These are phyloP conservation scores for Penicillium canescens DNA, from an alignment of 495 filamentous ascomycete species.

Conservation along the genomic window DNA sequence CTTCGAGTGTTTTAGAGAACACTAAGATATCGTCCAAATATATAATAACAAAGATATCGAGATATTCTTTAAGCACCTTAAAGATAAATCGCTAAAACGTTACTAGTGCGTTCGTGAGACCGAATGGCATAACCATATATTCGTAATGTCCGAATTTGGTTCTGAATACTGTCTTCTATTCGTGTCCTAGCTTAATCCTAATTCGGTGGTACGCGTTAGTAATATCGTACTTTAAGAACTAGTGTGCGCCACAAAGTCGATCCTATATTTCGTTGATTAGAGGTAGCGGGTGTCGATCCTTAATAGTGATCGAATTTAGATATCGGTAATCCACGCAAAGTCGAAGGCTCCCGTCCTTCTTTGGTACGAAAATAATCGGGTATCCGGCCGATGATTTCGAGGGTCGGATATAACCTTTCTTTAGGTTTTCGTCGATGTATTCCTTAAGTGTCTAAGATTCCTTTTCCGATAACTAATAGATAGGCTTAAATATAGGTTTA, in stretches of 20 bases:
- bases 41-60: slow-evolving; percentile 23
- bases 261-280: slow-evolving; percentile 15
- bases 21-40: slow-evolving; percentile 41
- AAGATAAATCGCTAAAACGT: slow-evolving; percentile 36
- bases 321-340: slow-evolving; percentile 20
- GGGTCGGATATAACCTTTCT: slow-evolving; percentile 14
- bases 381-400: slow-evolving; percentile 12
- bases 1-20: slow-evolving; percentile 3
- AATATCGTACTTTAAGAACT: slow-evolving; percentile 22
- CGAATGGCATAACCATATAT: slow-evolving; percentile 21
- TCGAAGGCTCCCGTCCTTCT: slow-evolving; percentile 19
- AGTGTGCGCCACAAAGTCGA: slow-evolving; percentile 14
- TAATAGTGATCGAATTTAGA: slow-evolving; percentile 21
- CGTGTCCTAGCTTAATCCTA: slow-evolving; percentile 6
- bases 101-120: slow-evolving; percentile 11
- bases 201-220: slow-evolving; percentile 10
- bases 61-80: slow-evolving; percentile 17
- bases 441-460: slow-evolving; percentile 3
- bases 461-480: slow-evolving; percentile 14
- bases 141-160: slow-evolving; percentile 29
- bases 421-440: slow-evolving; percentile 22
- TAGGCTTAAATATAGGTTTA: slow-evolving; percentile 7
- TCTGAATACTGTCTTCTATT: slow-evolving; percentile 37
- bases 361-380: slow-evolving; percentile 20
- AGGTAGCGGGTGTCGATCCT: slow-evolving; percentile 20